These are phyloP conservation scores for Saturnispora gosingensis DNA, from an alignment of 805 yeast species.

Conservation along the genomic window DNA sequence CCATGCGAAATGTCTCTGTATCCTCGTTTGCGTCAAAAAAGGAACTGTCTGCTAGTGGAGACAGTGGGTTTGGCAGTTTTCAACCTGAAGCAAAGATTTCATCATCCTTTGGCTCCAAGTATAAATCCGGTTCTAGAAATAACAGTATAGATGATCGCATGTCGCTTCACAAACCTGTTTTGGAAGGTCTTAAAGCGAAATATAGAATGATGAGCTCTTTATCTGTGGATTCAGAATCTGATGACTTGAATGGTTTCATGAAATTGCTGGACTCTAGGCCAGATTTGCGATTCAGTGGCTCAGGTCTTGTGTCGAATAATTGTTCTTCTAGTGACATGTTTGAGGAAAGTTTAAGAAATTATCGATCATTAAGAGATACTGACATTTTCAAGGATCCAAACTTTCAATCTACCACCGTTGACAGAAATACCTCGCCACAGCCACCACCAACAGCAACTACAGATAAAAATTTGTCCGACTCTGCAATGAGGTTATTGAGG, in stretches of 20 bases:
- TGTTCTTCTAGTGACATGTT: constrained; percentile 21
- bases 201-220: constrained; percentile 19
- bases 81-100: constrained; percentile 36
- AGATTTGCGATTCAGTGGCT: constrained; percentile 23
- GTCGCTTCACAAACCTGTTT: constrained; percentile 15
- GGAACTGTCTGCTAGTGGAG: constrained; percentile 4
- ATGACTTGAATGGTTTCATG: constrained; percentile 28
- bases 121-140: constrained; percentile 21
- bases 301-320: constrained; percentile 7
- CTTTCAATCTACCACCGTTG: background rate
- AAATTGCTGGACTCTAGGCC: constrained; percentile 30
- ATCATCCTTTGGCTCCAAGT: constrained; percentile 63
- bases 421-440: background rate
- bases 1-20: constrained; percentile 37
- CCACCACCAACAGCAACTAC: constrained; percentile 6
- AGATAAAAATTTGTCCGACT: constrained; percentile 4
- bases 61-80: constrained; percentile 2
- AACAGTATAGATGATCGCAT: constrained; percentile 21
- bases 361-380: constrained; percentile 18
- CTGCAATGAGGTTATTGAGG: constrained; percentile 2
- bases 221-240: constrained; percentile 23
- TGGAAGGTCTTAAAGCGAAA: constrained; percentile 20
- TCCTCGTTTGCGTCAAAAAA: constrained; percentile 21
- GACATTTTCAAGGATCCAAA: constrained; percentile 5
- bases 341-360: constrained; percentile 23